A percentile compares a stretch with the other conserved stretches of the same genome.
Conservation (phyloP, 2,329 filamentous ascomycete genomes). For the Pseudocercospora musae region DNA sequence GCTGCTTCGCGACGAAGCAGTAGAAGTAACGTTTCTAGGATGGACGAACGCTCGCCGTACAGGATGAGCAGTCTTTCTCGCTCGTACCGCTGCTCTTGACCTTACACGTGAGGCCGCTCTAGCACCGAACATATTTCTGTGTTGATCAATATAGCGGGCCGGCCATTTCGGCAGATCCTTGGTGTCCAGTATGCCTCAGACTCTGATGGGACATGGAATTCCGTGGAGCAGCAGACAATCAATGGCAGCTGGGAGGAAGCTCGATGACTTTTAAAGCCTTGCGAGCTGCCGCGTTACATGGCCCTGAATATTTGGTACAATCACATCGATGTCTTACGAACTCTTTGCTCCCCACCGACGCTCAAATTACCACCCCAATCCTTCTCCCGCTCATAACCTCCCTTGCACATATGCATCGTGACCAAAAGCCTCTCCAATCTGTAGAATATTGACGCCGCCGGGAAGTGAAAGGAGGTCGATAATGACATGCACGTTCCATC, state of each 20-base stretch:
- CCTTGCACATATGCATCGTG: conserved; percentile 36
- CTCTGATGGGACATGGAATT: not conserved
- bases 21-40: not conserved
- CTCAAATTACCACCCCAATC: not conserved
- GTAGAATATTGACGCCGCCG: conserved; percentile 34
- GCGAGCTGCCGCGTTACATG: not conserved
- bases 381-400: not conserved
- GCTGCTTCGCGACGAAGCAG: not conserved
- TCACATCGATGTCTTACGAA: not conserved
- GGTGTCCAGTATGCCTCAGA: not conserved
- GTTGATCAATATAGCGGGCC: not conserved
- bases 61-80: not conserved
- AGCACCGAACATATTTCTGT: not conserved
- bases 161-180: not conserved
- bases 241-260: not conserved
- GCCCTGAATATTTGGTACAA: not conserved
- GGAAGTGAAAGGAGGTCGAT: conserved; percentile 35
- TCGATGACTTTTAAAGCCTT: not conserved
- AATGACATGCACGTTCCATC: conserved; percentile 38
- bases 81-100: not conserved
- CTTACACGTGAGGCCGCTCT: not conserved
- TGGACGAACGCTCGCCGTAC: not conserved
- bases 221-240: not conserved
- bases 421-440: conserved; percentile 29
- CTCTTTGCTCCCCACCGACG: not conserved